Base-by-base conservation (phyloP, 139 green algal genomes). In the Volvox reticuliferus region DNA sequence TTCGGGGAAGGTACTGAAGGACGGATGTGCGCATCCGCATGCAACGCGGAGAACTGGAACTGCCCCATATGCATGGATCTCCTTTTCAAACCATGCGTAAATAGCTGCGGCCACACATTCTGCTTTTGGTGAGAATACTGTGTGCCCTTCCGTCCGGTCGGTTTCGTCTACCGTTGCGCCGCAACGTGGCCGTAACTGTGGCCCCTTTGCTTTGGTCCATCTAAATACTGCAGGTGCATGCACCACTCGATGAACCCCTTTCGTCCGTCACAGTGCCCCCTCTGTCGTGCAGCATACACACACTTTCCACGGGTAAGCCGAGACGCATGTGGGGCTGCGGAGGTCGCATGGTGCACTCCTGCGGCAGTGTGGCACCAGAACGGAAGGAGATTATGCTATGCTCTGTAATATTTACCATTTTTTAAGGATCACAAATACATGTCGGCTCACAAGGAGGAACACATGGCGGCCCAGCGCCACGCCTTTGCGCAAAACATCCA, bases 241-340 rank as follows among this genome's bases (percentile, higher is more conserved):
- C 86, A 90, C 35, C 86, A 90, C 21, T 76, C 86, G 3, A 90
- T 90, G 86, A 90, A 76, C 62, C 86, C 86, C 71, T 90, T 90
- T 44, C 44, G 73, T 26, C 86, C 86, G 1, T 90, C 86, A 1
- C 50, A 83, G 30, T 90, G 86, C 44, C 71, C 86, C 5, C 71
- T 90, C 9, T 90, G 86, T 30, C 86, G 86, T 71, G 36, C 17
- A 50, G 30, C 86, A 30, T 90, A 84, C 30, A 76, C 86, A 35
- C 86, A 90, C 50, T 90, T 90, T 55, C 86, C 86, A 17, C 32
- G 86, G 71, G 86, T 90, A 33, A 88, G 83, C 24, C 67, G 9
- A 55, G 44, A 55, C 44, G 5, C 9, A 9, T 9, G 5, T 55
- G 44, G 44, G 9, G 44, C 44, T 55, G 5, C 5, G 44, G 44